Conservation (phyloP, 2,329 filamentous ascomycete species). For the Sclerotinia subarctica region DNA sequence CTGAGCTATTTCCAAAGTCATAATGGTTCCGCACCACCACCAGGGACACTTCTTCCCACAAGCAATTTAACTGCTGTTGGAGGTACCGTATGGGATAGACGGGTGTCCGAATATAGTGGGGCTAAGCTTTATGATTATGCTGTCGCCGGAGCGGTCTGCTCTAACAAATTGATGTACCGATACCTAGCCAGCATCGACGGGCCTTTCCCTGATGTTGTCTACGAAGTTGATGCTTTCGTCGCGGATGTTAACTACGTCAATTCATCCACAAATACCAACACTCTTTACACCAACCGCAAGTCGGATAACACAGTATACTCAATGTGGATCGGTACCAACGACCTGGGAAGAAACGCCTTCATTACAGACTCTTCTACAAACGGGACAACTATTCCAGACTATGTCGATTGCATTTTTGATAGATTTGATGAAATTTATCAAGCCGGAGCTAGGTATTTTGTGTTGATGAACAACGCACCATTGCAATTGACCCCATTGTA, state of each 20-base stretch:
- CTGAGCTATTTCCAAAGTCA: slow-evolving; percentile 59
- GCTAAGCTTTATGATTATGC: slow-evolving; percentile 65
- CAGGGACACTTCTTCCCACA: slow-evolving; percentile 49
- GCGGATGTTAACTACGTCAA: slow-evolving; percentile 45
- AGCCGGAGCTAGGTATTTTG: slow-evolving; percentile 66
- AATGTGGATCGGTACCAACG: slow-evolving; percentile 81
- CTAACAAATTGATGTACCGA: slow-evolving; percentile 62
- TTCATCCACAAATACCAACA: slow-evolving; percentile 35
- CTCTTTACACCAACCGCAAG: slow-evolving; percentile 46
- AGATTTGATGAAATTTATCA: slow-evolving; percentile 61
- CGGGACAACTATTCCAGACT: slow-evolving; percentile 60
- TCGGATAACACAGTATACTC: slow-evolving; percentile 65
- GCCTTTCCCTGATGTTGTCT: slow-evolving; percentile 60
- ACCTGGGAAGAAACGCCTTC: slow-evolving; percentile 65
- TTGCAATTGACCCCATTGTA: slow-evolving; percentile 68
- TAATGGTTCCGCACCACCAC: slow-evolving; percentile 58
- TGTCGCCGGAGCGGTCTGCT: slow-evolving; percentile 69
- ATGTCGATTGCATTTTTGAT: slow-evolving; percentile 64
- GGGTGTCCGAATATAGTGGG: slow-evolving; percentile 58
- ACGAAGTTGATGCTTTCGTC: slow-evolving; percentile 57
- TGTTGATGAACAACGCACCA: slow-evolving; percentile 67
- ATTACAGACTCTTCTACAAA: slow-evolving; percentile 58
- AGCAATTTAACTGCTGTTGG: slow-evolving; percentile 58
- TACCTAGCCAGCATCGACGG: slow-evolving; percentile 49
- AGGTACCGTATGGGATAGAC: slow-evolving; percentile 66